Base-by-base conservation (phyloP, 495 filamentous ascomycete species). In the Penicillium manginii region DNA sequence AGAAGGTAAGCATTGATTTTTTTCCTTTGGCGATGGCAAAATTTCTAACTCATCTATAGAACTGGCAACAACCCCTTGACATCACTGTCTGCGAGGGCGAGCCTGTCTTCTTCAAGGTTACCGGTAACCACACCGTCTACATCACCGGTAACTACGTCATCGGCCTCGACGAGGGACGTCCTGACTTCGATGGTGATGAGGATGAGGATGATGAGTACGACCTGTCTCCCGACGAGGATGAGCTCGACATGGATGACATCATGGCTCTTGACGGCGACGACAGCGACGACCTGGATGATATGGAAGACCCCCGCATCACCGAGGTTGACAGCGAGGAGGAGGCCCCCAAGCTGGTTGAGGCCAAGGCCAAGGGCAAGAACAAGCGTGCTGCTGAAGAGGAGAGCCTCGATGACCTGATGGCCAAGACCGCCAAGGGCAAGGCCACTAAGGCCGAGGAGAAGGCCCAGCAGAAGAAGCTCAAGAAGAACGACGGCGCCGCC, bases 381-480 rank as follows among this genome's bases (percentile, higher is more conserved):
- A 96, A 96, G 86, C 89, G 91, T 55, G 79, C 86, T 33, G 91
- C 89, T 57, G 90, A 91, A 26, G 79, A 83, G 55, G 88, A 84
- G 51, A 64, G 74, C 75, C 83, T 88, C 32, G 89, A 94, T 52
- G 89, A 91, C 50, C 78, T 88, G 57, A 85, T 96, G 78, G 87
- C 88, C 57, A 91, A 96, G 75, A 74, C 77, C n/a, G 60, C 78
- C 56, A 86, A 86, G 71, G 70, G 74, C 52, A 76, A 78, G 59
- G 68, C 80, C 9, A 78, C 81, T 57, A 76, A 83, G 40, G 40
- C 40, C 59, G 83, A 79, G 61, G 84, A 86, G 58, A 97, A 98
- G 85, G 98, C 97, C 81, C 91, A 98, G 74, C 86, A 88, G 66
- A 98, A 99, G 86, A 99, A 97, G 84, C 82, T 96, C 40, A 98